Percentiles rank a stretch among this genome's conserved stretches.
phyloP scores from a whole-genome alignment of 495 filamentous ascomycete genomes.

The Halenospora varia region DNA sequence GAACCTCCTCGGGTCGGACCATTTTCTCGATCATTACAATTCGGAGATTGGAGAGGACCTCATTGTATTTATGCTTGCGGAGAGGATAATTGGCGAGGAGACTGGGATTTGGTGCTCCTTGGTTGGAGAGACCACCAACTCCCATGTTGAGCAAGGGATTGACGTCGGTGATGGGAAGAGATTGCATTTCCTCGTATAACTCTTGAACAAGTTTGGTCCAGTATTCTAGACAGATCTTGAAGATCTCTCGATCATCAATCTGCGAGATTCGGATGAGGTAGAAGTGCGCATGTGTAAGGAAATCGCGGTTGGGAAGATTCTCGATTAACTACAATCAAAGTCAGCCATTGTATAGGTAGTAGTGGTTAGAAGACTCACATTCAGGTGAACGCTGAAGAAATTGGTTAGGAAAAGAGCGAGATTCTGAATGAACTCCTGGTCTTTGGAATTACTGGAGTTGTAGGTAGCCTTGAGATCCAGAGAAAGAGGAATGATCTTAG shows the following conservation, averaged over 20 bases:
- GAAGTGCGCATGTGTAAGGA: slow-evolving; percentile 90
- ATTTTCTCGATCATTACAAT: slow-evolving; percentile 99
- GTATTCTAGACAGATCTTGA: slow-evolving; percentile 99
- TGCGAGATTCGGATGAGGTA: slow-evolving; percentile 97
- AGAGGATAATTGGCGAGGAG: slow-evolving; percentile 83
- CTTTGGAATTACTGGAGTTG: slow-evolving; percentile 79
- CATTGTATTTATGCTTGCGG: slow-evolving; percentile 94
- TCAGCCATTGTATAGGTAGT: background rate
- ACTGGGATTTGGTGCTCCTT: slow-evolving; percentile 79
- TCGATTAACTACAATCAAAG: slow-evolving; percentile 71
- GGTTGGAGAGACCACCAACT: slow-evolving; percentile 63
- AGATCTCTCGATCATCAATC: slow-evolving; percentile 97
- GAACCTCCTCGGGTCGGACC: slow-evolving; percentile 96
- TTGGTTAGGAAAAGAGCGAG: slow-evolving; percentile 92
- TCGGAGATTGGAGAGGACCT: slow-evolving; percentile 87
- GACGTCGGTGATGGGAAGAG: slow-evolving; percentile 83
- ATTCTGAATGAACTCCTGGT: slow-evolving; percentile 98
- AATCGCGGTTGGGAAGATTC: slow-evolving; percentile 90
- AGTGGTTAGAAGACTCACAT: slow-evolving; percentile 52
- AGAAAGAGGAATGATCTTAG: slow-evolving; percentile 83
- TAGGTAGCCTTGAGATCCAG: slow-evolving; percentile 89
- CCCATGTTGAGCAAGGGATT: slow-evolving; percentile 82
- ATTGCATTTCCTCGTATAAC: slow-evolving; percentile 98
- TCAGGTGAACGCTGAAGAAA: slow-evolving; percentile 89
- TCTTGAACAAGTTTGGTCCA: slow-evolving; percentile 99